These are phyloP conservation scores for Cryptosporidium viatorum DNA, from an alignment of 169 alveolate species.

Conservation along the genomic window DNA sequence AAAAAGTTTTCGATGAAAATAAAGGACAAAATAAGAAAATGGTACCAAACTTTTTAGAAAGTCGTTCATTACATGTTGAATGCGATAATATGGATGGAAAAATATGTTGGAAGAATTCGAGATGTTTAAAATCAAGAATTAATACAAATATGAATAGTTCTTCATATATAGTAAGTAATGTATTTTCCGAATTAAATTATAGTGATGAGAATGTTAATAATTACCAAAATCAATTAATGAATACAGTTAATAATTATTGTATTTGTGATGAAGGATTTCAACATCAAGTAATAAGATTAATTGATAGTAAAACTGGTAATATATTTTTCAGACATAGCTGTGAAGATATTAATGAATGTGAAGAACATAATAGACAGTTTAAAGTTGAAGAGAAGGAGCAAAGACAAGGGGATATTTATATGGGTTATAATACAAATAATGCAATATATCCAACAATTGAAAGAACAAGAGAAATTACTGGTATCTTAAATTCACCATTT, in stretches of 20 bases:
- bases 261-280: slow-evolving; percentile 46
- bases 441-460: slow-evolving; percentile 69
- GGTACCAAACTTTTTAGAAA: slow-evolving; percentile 14
- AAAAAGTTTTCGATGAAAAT: neutral
- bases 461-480: slow-evolving; percentile 44
- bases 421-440: slow-evolving; percentile 55
- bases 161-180: neutral
- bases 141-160: neutral
- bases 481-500: slow-evolving; percentile 56
- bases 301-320: slow-evolving; percentile 28
- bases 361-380: slow-evolving; percentile 46
- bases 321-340: slow-evolving; percentile 60
- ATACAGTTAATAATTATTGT: slow-evolving; percentile 17
- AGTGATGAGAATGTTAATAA: neutral
- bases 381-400: slow-evolving; percentile 51
- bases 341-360: slow-evolving; percentile 68
- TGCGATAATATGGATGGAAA: slow-evolving; percentile 1
- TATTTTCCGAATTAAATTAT: neutral
- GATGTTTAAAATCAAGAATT: slow-evolving; percentile 1
- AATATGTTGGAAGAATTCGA: slow-evolving; percentile 53
- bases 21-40: neutral
- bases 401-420: slow-evolving; percentile 46
- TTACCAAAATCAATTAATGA: neutral
- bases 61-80: slow-evolving; percentile 8
- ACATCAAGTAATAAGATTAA: slow-evolving; percentile 50